Conservation (phyloP, 257 asterid species). For the Plantago ovata region DNA sequence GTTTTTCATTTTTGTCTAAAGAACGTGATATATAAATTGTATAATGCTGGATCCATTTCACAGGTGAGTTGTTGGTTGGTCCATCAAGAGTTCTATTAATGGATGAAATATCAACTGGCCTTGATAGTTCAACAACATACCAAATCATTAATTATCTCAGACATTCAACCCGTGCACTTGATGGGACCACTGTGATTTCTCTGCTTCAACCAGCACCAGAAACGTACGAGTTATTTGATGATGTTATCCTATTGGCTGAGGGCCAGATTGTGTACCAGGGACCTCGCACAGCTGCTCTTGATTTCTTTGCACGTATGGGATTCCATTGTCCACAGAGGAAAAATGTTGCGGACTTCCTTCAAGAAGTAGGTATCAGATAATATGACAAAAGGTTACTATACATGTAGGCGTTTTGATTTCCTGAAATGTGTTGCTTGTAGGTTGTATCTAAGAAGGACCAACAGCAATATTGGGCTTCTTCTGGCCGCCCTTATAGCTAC, state of each 20-base stretch:
- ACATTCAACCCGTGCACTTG: conserved; percentile 78
- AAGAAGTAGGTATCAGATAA: conserved; percentile 62
- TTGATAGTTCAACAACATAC: conserved; percentile 90
- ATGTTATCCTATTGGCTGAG: conserved; percentile 77
- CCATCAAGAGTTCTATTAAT: conserved; percentile 82
- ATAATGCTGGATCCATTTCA: conserved; percentile 24
- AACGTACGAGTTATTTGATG: conserved; percentile 91
- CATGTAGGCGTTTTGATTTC: conserved; percentile 5
- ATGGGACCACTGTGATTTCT: conserved; percentile 76
- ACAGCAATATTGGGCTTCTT: conserved; percentile 81
- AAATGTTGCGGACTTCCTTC: conserved; percentile 94
- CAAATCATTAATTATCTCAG: conserved; percentile 74
- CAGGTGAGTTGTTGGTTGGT: conserved; percentile 86
- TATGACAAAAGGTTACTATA: conserved; percentile 13
- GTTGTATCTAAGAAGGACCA: conserved; percentile 91
- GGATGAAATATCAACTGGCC: conserved; percentile 98
- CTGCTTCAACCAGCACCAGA: conserved; percentile 99
- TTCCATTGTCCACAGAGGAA: conserved; percentile 83
- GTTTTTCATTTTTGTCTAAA: conserved; percentile 18
- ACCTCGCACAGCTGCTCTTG: conserved; percentile 59
- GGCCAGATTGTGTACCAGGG: conserved; percentile 94
- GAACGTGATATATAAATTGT: conserved; percentile 2
- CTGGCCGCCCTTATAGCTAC: conserved; percentile 60
- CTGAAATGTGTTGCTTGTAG: conserved; percentile 35
- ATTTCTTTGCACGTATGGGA: conserved; percentile 77